Conservation (phyloP, 176 grass and related monocot genomes). For the Olyra latifolia region DNA sequence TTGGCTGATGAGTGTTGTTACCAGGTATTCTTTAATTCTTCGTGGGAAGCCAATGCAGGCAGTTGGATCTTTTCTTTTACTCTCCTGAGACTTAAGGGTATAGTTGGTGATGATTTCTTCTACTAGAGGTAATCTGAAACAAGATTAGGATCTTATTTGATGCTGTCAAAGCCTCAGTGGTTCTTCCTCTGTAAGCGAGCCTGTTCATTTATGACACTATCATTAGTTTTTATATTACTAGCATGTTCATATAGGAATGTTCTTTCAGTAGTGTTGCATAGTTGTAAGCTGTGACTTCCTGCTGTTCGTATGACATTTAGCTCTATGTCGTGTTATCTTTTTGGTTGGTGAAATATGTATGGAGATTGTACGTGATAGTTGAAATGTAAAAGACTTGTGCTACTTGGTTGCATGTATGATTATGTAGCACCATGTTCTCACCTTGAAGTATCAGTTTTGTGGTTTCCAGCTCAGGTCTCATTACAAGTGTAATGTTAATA, state of each 20-base stretch:
- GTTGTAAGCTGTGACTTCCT: slow-evolving; percentile 38
- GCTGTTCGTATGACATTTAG: slow-evolving; percentile 14
- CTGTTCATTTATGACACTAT: slow-evolving; percentile 40
- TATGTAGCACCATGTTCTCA: not conserved
- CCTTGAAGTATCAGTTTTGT: not conserved
- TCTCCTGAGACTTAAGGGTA: slow-evolving; percentile 26
- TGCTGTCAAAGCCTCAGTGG: slow-evolving; percentile 26
- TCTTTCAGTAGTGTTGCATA: slow-evolving; percentile 40
- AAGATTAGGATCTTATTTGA: slow-evolving; percentile 37
- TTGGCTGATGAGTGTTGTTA: slow-evolving; percentile 9
- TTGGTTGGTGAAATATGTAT: slow-evolving; percentile 27
- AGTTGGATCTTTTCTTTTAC: slow-evolving; percentile 15
- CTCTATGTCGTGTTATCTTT: not conserved
- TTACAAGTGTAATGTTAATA: not conserved
- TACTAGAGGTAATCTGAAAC: slow-evolving; percentile 54
- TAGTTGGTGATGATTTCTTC: slow-evolving; percentile 56
- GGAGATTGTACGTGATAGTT: slow-evolving; percentile 9
- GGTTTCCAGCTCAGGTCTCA: not conserved
- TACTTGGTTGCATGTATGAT: slow-evolving; percentile 15
- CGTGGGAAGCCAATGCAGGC: slow-evolving; percentile 10
- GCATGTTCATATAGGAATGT: slow-evolving; percentile 49
- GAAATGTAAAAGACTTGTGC: not conserved
- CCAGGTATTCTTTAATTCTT: slow-evolving; percentile 53
- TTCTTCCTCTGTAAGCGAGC: slow-evolving; percentile 32
- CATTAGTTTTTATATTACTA: slow-evolving; percentile 32